These are phyloP conservation scores for Podila epigama DNA, from an alignment of 192 early-diverging fungal species.

Conservation along the genomic window DNA sequence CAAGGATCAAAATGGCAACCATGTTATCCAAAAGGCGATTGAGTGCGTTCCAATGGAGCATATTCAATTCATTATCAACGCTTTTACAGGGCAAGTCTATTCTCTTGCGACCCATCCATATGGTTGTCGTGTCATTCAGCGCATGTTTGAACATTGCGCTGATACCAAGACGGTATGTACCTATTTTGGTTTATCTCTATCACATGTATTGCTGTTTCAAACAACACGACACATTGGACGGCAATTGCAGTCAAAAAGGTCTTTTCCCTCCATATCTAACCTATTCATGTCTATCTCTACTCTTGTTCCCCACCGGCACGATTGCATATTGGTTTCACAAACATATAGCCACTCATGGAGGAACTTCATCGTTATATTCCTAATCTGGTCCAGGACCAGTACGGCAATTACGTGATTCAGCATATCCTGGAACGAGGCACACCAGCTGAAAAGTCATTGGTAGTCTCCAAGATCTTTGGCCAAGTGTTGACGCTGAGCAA, in stretches of 20 bases:
- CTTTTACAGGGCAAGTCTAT: conserved; percentile 97
- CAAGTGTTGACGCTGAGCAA: conserved; percentile 93
- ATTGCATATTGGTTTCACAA: too few species aligned
- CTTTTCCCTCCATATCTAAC: too few species aligned
- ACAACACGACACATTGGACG: not conserved
- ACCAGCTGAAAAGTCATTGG: conserved; percentile 83
- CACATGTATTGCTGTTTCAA: not conserved
- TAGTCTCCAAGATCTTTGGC: conserved; percentile 90
- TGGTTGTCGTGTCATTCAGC: conserved; percentile 98
- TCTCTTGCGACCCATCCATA: conserved; percentile 97
- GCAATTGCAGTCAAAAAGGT: too few species aligned
- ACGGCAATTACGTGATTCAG: conserved; percentile 99
- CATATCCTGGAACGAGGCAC: conserved; percentile 96
- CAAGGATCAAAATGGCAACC: conserved; percentile 99
- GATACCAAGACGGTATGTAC: conserved; percentile 78
- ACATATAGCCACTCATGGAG: conserved; percentile 89
- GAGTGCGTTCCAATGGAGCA: conserved; percentile 93
- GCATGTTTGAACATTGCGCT: conserved; percentile 99
- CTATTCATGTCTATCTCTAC: too few species aligned
- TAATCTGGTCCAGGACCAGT: conserved; percentile 96
- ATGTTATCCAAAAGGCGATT: conserved; percentile 99
- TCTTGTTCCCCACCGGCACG: too few species aligned
- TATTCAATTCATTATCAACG: conserved; percentile 96
- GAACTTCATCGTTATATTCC: conserved; percentile 94
- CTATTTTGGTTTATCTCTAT: too few species aligned